phyloP scores from a whole-genome alignment of 2,329 filamentous ascomycete genomes.

The Venturia pyrina region DNA sequence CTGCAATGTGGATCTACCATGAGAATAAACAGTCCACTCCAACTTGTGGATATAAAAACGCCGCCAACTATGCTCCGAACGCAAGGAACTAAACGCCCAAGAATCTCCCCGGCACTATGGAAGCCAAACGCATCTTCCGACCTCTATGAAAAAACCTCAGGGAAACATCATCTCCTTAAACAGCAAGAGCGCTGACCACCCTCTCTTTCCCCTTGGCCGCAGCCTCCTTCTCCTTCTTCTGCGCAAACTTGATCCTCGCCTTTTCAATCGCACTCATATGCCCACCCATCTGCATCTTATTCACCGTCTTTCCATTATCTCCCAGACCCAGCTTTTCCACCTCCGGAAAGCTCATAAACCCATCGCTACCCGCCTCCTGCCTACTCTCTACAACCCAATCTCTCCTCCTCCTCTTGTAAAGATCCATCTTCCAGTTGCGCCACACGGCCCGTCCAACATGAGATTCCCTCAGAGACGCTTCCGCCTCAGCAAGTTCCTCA shows the following conservation, averaged over 20 bases:
- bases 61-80: too few relatives aligned
- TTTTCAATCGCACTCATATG: constrained; percentile 39
- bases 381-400: constrained; percentile 57
- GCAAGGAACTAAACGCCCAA: too few relatives aligned
- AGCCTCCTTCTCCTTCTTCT: constrained; percentile 16
- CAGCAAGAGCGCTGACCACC: background rate
- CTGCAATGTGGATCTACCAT: too few relatives aligned
- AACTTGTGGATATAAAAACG: too few relatives aligned
- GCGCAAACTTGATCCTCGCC: constrained; percentile 46
- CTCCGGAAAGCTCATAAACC: constrained; percentile 41
- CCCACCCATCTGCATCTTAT: constrained; percentile 18
- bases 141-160: too few relatives aligned
- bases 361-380: constrained; percentile 35
- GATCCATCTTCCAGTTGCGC: constrained; percentile 66
- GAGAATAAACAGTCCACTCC: too few relatives aligned
- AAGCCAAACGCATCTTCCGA: too few relatives aligned
- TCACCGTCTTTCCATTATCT: constrained; percentile 21
- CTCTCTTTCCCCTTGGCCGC: constrained; percentile 5
- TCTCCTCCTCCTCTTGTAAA: constrained; percentile 51
- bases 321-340: constrained; percentile 21
- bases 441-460: constrained; percentile 58
- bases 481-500: constrained; percentile 49
- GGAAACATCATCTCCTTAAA: background rate
- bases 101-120: too few relatives aligned
- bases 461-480: constrained; percentile 52